Evolutionary conservation across 1,139 yeast species (phyloP), one percentile per base, ranked within the genome.

Genomic region (Trichomonascaceae sp.): DNA sequence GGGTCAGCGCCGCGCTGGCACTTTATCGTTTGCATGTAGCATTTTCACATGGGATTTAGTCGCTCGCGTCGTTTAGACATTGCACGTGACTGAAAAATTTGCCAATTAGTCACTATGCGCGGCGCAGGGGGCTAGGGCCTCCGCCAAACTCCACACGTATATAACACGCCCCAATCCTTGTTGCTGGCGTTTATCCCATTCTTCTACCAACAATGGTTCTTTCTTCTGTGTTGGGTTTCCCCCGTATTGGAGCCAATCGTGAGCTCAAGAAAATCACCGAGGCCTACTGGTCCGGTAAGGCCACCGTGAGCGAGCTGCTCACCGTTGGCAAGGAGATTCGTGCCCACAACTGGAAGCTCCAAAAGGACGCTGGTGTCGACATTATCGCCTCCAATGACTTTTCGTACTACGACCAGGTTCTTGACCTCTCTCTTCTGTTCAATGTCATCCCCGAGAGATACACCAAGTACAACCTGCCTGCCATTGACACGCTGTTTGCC

Each of bases 231-330:
- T 76, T 87, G 69, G 98, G 98, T 65, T 87, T 87, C 87, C 98
- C 98, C 71, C 89, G 97, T 74, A 87, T 61, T 45, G 65, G 98
- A 60, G 93, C 95, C 53, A 85, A 85, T 72, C 89, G 98, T 77
- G 98, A 89, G 71, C 78, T 89, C 66, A 89, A 89, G 72, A 89
- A 89, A 70, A 82, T 82, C 65, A 89, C 98, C 51, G 98, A 89
- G 69, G 79, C 94, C 62, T 89, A 89, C 87, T 89, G 98, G 98
- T 65, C 74, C 52, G 96, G 96, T 59, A 87, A 87, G 71, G 80
- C 77, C 52, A 56, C 78, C 44, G 84, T 73, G 47, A 96, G 82
- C 42, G 93, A 84, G 57, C 76, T 89, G 52, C 67, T 82, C 64
- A 74, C 82, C 56, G 87, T 79, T 56, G 98, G 96, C 68, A 81